Evolutionary conservation across 2,329 filamentous ascomycete genomes (phyloP).

Genomic region (Hypoxylon sp.): DNA sequence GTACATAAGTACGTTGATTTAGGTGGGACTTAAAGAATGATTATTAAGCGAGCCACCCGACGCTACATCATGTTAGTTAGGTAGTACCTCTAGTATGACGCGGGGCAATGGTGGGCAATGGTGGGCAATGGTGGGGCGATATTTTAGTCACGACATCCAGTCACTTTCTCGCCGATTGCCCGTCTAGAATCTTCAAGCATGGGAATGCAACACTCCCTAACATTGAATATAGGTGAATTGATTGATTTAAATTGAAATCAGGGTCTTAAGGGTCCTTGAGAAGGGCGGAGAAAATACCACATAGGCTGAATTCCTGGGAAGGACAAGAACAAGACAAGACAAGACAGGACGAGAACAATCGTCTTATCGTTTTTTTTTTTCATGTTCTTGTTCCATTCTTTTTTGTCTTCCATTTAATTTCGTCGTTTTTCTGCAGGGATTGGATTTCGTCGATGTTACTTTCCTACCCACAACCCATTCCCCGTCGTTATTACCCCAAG

Average conservation of each 20-base stretch:
- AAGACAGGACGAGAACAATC: too few species aligned
- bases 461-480: too few species aligned
- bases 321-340: too few species aligned
- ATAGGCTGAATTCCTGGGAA: conserved; percentile 4
- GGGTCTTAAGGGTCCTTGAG: conserved; percentile 3
- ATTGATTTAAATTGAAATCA: conserved; percentile 13
- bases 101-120: too few species aligned
- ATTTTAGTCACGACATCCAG: conserved; percentile 21
- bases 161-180: conserved; percentile 2
- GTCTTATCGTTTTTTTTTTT: too few species aligned
- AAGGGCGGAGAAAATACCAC: conserved; percentile 6
- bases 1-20: not conserved
- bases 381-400: too few species aligned
- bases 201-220: conserved; percentile 21
- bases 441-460: too few species aligned
- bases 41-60: conserved; percentile 13
- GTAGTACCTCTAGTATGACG: conserved; percentile 21
- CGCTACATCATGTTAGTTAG: conserved; percentile 8
- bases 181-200: conserved; percentile 23
- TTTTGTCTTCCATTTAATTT: too few species aligned
- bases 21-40: not conserved
- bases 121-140: conserved; percentile 21
- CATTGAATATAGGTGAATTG: not conserved
- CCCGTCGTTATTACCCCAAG: conserved; percentile 11
- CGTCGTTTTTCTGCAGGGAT: too few species aligned